Conservation (phyloP, 768 basidiomycete species). For the Pisolithus sp. region DNA sequence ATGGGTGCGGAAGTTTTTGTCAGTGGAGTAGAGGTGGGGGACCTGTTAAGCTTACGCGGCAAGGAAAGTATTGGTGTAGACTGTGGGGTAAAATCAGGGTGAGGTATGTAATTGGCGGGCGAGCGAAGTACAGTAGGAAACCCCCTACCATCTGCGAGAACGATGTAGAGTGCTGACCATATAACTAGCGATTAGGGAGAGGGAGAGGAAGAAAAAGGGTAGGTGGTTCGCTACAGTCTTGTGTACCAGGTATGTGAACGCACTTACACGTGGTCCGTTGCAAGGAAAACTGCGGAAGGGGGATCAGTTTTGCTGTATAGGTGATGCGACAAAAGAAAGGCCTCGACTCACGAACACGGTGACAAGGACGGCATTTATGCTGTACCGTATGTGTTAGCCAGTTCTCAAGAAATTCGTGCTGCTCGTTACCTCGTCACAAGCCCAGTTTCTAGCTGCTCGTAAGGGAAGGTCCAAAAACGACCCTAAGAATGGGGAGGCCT, state of each 20-base stretch:
- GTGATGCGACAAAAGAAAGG: background rate
- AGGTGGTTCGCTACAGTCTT: background rate
- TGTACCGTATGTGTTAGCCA: background rate
- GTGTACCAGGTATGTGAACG: too few species aligned
- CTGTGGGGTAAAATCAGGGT: too few species aligned
- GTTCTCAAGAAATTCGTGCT: too few species aligned
- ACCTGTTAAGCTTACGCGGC: too few species aligned
- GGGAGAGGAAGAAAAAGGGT: background rate
- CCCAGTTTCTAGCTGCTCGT: background rate
- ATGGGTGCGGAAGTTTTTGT: too few species aligned
- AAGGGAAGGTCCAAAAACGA: background rate
- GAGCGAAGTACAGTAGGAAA: too few species aligned
- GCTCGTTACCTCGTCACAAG: background rate
- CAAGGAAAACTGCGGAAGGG: background rate
- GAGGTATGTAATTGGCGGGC: too few species aligned
- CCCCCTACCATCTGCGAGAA: too few species aligned
- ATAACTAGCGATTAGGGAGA: background rate
- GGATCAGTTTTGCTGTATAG: background rate
- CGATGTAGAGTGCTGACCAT: constrained; percentile 1
- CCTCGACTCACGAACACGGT: constrained; percentile 1
- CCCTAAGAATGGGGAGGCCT: background rate
- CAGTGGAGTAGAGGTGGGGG: too few species aligned
- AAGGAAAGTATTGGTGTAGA: too few species aligned
- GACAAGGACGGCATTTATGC: constrained; percentile 4
- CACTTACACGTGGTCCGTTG: background rate